Evolutionary conservation across 768 basidiomycete genomes (phyloP).

Genomic region (Boletus pseudopeckii): DNA sequence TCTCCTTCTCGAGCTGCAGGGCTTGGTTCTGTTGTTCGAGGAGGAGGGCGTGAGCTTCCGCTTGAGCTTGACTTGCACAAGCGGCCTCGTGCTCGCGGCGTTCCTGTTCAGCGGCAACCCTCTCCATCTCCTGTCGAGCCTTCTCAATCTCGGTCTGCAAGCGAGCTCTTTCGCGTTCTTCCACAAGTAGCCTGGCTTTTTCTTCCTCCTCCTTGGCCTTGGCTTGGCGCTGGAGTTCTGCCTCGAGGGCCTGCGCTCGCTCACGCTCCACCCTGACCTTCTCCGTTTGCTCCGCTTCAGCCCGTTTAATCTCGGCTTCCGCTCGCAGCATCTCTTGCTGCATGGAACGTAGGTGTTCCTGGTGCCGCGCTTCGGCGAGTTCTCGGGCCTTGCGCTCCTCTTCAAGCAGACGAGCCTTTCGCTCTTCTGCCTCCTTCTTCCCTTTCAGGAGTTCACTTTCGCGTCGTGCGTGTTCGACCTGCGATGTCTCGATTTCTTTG

Average conservation of each 20-base stretch:
- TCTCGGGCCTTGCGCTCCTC: conserved; percentile 30
- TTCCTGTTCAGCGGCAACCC: conserved; percentile 22
- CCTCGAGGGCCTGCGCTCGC: conserved; percentile 29
- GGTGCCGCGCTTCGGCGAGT: conserved; percentile 28
- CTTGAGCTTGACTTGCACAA: conserved; percentile 23
- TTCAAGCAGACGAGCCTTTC: conserved; percentile 27
- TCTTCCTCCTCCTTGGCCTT: conserved; percentile 26
- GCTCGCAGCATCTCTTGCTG: conserved; percentile 26
- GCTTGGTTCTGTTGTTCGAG: conserved; percentile 24
- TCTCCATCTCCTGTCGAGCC: conserved; percentile 26
- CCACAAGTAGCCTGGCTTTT: conserved; percentile 13
- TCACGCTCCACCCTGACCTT: conserved; percentile 28
- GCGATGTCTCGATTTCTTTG: conserved; percentile 27
- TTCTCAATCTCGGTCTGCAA: conserved; percentile 29
- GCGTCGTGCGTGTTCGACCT: conserved; percentile 26
- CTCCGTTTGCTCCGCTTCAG: conserved; percentile 24
- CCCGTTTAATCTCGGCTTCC: conserved; percentile 23
- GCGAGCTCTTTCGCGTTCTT: conserved; percentile 29
- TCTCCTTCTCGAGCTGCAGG: conserved; percentile 25
- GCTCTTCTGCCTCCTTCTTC: conserved; percentile 28
- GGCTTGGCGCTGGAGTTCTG: conserved; percentile 27
- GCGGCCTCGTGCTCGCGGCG: conserved; percentile 26
- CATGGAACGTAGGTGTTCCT: conserved; percentile 28
- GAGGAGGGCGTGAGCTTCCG: conserved; percentile 22
- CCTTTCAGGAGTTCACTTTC: conserved; percentile 26